phyloP scores from a whole-genome alignment of 108 stramenopile genomes.

The Nitzschia inconspicua region DNA sequence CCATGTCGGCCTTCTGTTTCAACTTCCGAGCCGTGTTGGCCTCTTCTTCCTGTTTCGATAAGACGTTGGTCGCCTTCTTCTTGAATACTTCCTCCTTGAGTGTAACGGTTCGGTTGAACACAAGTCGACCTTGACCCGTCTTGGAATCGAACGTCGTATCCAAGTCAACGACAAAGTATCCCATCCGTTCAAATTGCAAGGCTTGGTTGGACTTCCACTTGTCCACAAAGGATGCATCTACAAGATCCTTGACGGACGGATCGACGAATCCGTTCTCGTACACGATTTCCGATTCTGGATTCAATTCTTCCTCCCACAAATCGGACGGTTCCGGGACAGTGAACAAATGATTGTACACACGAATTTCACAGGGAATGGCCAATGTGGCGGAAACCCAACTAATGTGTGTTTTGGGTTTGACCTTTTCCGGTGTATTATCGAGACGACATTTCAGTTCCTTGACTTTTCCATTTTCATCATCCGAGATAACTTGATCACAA shows the following conservation, averaged over 20 bases:
- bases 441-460: constrained; percentile 60
- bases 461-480: constrained; percentile 44
- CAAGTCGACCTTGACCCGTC: constrained; percentile 58
- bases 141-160: constrained; percentile 76
- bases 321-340: constrained; percentile 79
- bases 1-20: constrained; percentile 52
- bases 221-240: constrained; percentile 50
- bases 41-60: constrained; percentile 57
- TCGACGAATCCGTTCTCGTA: constrained; percentile 72
- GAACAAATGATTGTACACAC: constrained; percentile 95
- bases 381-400: constrained; percentile 73
- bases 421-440: constrained; percentile 52
- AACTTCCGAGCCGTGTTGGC: constrained; percentile 49
- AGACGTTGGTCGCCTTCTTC: constrained; percentile 52
- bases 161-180: constrained; percentile 95
- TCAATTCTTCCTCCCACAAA: constrained; percentile 92
- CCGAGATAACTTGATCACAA: constrained; percentile 57
- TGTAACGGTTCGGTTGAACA: constrained; percentile 94
- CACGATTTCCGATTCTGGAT: constrained; percentile 80
- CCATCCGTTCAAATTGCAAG: constrained; percentile 94
- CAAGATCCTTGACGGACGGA: constrained; percentile 56
- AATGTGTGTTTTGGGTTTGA: constrained; percentile 78
- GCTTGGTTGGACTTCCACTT: constrained; percentile 71
- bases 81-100: constrained; percentile 87
- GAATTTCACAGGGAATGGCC: constrained; percentile 68